A percentile compares a stretch with the other conserved stretches of the same genome.
phyloP scores from a whole-genome alignment of 345 rosid species.

The Populus alba region DNA sequence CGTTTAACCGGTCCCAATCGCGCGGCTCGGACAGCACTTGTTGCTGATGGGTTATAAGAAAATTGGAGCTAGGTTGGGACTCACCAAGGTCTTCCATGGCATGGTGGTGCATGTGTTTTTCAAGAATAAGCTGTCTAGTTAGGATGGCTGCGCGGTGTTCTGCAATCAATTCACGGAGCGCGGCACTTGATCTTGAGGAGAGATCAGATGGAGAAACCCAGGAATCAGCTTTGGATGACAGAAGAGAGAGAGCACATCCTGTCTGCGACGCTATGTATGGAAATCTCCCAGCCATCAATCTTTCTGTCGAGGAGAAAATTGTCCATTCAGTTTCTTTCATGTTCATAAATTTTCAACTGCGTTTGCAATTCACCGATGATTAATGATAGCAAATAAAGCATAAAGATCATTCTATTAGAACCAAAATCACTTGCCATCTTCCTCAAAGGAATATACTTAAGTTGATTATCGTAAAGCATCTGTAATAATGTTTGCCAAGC shows the following conservation, averaged over 20 bases:
- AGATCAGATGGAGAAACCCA: constrained; percentile 47
- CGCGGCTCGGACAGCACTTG: constrained; percentile 15
- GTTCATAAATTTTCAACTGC: not conserved
- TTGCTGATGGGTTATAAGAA: constrained; percentile 2
- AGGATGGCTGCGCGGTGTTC: constrained; percentile 46
- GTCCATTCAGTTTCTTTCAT: not conserved
- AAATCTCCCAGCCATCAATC: constrained; percentile 23
- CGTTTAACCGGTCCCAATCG: constrained; percentile 28
- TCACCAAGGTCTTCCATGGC: constrained; percentile 7
- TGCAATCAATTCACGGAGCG: constrained; percentile 44
- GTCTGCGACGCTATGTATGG: constrained; percentile 18
- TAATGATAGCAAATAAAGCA: not conserved
- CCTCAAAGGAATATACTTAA: not conserved
- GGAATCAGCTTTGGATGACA: constrained; percentile 44
- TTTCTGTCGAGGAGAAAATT: constrained; percentile 15
- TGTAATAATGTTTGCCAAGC: not conserved
- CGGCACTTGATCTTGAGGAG: constrained; percentile 49
- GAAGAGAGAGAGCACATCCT: constrained; percentile 71
- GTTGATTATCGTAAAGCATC: not conserved
- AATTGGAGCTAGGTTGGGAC: constrained; percentile 10
- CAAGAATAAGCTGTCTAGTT: constrained; percentile 34
- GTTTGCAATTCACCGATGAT: not conserved
- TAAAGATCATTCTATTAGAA: not conserved
- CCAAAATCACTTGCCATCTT: not conserved
- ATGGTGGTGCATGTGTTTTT: constrained; percentile 19